phyloP scores from a whole-genome alignment of 805 yeast species.

The Yueomyces sp. region DNA sequence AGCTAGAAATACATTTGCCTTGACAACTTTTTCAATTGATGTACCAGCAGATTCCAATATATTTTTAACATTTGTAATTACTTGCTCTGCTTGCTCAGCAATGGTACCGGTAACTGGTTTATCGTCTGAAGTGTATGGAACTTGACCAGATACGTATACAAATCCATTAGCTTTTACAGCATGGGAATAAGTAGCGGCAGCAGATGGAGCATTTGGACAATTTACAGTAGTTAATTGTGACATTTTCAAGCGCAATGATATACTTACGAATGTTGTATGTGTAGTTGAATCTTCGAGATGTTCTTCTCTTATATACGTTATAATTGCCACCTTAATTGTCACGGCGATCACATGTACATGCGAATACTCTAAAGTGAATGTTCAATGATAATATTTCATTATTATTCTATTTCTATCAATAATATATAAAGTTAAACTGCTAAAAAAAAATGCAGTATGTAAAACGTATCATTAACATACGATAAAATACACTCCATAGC shows the following conservation, averaged over 20 bases:
- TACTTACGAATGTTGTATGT: neutral
- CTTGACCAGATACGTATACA: slow-evolving; percentile 86
- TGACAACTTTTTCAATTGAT: slow-evolving; percentile 67
- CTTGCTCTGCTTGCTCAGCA: slow-evolving; percentile 64
- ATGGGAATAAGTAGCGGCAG: slow-evolving; percentile 93
- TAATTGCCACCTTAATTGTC: too few relatives aligned
- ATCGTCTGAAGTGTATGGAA: slow-evolving; percentile 73
- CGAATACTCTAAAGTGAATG: too few relatives aligned
- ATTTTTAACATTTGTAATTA: slow-evolving; percentile 47
- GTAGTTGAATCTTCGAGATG: neutral
- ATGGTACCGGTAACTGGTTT: slow-evolving; percentile 65
- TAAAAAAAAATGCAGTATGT: too few relatives aligned
- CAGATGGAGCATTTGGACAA: slow-evolving; percentile 58
- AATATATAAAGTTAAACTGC: too few relatives aligned
- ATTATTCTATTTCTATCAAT: too few relatives aligned
- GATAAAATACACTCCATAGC: too few relatives aligned
- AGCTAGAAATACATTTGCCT: slow-evolving; percentile 74
- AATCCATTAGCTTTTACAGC: slow-evolving; percentile 83
- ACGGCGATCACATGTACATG: too few relatives aligned
- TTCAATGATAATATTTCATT: too few relatives aligned
- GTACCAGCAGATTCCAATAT: slow-evolving; percentile 79
- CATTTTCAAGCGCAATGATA: neutral
- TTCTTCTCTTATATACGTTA: too few relatives aligned
- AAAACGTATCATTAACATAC: too few relatives aligned
- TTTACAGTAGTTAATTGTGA: slow-evolving; percentile 42